A percentile compares a stretch with the other conserved stretches of the same genome.
These are phyloP conservation scores for Alternaria viburni DNA, from an alignment of 2,329 filamentous ascomycete species.

Conservation along the genomic window DNA sequence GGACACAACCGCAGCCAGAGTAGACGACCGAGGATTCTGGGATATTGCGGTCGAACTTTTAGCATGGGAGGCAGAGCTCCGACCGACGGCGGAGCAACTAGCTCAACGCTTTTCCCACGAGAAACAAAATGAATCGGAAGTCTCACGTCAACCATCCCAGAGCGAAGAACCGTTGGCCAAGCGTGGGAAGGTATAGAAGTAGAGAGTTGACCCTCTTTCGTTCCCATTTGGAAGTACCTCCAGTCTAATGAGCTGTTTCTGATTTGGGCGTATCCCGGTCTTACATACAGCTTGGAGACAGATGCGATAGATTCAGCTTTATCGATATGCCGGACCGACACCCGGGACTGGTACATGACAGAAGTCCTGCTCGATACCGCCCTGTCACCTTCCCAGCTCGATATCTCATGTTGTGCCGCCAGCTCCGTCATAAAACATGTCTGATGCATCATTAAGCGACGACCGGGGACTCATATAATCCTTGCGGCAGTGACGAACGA, in stretches of 20 bases:
- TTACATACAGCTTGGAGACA: not conserved
- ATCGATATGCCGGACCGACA: no score
- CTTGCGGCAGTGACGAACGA: not conserved
- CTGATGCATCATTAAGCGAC: not conserved
- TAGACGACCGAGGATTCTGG: not conserved
- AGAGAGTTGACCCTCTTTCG: not conserved
- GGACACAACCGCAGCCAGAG: not conserved
- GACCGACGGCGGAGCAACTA: slow-evolving; percentile 1
- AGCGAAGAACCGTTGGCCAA: not conserved
- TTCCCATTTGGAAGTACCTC: not conserved
- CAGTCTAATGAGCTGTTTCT: not conserved
- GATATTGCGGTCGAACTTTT: not conserved
- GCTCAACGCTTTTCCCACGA: not conserved
- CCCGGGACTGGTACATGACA: no score
- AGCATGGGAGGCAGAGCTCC: not conserved
- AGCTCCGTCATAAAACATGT: not conserved
- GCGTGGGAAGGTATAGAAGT: not conserved
- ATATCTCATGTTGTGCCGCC: not conserved
- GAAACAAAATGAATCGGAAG: not conserved
- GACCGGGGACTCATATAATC: not conserved
- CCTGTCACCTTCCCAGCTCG: not conserved
- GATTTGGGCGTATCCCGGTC: not conserved
- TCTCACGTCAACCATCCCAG: not conserved
- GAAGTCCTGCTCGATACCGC: no score
- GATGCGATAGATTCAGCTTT: no score